Evolutionary conservation across 495 filamentous ascomycete genomes (phyloP), one percentile per base, ranked within the genome.

Genomic region (Trichoderma reesei): DNA sequence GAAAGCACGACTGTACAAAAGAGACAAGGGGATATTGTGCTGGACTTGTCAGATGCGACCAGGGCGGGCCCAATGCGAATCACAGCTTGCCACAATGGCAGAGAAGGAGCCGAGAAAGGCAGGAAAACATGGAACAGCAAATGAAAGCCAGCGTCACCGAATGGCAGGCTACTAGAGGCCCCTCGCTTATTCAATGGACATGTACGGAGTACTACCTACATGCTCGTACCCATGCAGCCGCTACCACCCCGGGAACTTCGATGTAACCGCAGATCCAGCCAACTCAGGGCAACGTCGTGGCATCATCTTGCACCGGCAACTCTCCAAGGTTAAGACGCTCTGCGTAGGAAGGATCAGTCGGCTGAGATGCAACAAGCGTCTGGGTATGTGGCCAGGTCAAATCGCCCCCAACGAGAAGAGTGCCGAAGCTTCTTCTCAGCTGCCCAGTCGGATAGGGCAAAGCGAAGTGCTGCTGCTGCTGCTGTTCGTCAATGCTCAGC

Each of bases 261-360:
- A 46, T 46, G 51, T 56, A 56, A 56, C 51, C 16, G 51, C 51
- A 56, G 51, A 56, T 56, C 51, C 51, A 31, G 7, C 51, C 51
- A 56, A 56, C 51, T 26, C 31, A 34, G 9, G 37, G 51, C 51
- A 33, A 56, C 31, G 51, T 56, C 51, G 51, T 33, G 51, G 51
- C 51, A 56, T 10, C 51, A 54, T 16, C 3, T 56, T n/a, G 42
- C 51, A 34, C n/a, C n/a, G n/a, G n/a, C n/a, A n/a, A n/a, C n/a
- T n/a, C n/a, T n/a, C n/a, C n/a, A n/a, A n/a, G n/a, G n/a, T n/a
- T n/a, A n/a, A n/a, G n/a, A n/a, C n/a, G n/a, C n/a, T n/a, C n/a
- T n/a, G n/a, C n/a, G n/a, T n/a, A n/a, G n/a, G n/a, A n/a, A n/a
- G n/a, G n/a, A n/a, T n/a, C n/a, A n/a, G n/a, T n/a, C n/a, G n/a